Evolutionary conservation across 352 stramenopile species (phyloP), one percentile per base, ranked within the genome.

Genomic region (Pythium graminicola): DNA sequence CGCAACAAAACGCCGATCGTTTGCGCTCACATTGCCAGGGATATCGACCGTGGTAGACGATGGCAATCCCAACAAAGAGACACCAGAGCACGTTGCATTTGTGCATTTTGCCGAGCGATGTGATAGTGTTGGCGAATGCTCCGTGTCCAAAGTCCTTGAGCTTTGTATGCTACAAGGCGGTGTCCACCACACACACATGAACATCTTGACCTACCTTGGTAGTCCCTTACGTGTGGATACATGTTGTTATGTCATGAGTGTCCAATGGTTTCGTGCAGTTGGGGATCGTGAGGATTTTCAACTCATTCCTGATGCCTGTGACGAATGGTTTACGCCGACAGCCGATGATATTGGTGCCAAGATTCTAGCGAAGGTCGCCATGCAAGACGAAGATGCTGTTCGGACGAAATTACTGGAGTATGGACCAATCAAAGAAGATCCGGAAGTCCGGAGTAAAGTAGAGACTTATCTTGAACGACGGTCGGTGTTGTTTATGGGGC

Each of bases 341-440:
- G 81, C 79, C 0, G 79, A 93, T 48, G 81, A 93, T 45, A 93
- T 93, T 49, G 77, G 77, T 19, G 73, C 77, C 7, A 68, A 78
- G 39, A 82, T 93, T 20, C 51, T 93, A 20, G 73, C 69, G 13
- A 86, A 90, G 33, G 77, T 93, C 17, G 79, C 81, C 66, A 75
- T 89, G 41, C 72, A 86, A 35, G 77, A 88, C 48, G 68, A 80
- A 23, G 76, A 86, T 55, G 70, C 73, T 3, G 45, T 86, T 2
- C 81, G 85, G 54, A 84, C 79, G 26, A 88, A 87, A 49, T 85
- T 89, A 67, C 70, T 89, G 35, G 81, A 93, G 65, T 89, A 85
- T 48, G 79, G 79, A 59, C 81, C 81, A 2, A 87, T 93, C 48
- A 82, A 88, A 41, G 81, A 86, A 55, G 81, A 93, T 59, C 79